phyloP scores from a whole-genome alignment of 2,329 filamentous ascomycete genomes.

The Fusarium setosum region DNA sequence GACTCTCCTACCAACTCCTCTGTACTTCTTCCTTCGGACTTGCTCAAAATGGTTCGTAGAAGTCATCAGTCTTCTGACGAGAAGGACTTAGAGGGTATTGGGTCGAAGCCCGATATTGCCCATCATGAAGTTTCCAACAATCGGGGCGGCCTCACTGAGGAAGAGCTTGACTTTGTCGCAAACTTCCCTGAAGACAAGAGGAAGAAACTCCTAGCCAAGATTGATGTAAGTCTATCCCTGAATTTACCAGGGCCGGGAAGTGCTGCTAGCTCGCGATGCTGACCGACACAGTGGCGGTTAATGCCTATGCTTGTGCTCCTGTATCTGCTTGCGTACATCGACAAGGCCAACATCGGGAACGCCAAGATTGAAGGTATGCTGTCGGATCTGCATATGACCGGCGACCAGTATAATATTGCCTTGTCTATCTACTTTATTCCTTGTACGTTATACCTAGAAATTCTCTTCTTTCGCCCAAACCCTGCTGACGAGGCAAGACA shows the following conservation, averaged over 20 bases:
- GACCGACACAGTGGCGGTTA: constrained; percentile 11
- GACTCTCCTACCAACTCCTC: background rate
- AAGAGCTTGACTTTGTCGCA: constrained; percentile 33
- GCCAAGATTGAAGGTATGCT: constrained; percentile 33
- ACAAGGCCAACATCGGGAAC: constrained; percentile 33
- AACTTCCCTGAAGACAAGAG: constrained; percentile 34
- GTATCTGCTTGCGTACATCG: constrained; percentile 29
- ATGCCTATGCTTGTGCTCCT: constrained; percentile 30
- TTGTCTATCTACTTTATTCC: constrained; percentile 32
- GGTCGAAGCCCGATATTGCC: constrained; percentile 18
- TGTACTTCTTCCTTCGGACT: background rate
- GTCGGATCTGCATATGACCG: constrained; percentile 18
- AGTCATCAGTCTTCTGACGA: constrained; percentile 17
- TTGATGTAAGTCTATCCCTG: constrained; percentile 20
- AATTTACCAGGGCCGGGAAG: too few relatives aligned
- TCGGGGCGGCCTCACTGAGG: constrained; percentile 14
- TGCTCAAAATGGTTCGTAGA: constrained; percentile 12
- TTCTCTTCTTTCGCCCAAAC: accelerated
- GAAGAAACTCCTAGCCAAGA: constrained; percentile 35
- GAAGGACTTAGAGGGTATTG: constrained; percentile 32
- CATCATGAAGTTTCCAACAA: background rate
- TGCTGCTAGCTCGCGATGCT: background rate
- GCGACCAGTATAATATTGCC: constrained; percentile 31
- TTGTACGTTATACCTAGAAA: background rate
- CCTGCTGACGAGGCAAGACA: background rate